Evolutionary conservation across 208 protist genomes (phyloP), one percentile per base, ranked within the genome.

Genomic region (Balamuthia mandrillaris): DNA sequence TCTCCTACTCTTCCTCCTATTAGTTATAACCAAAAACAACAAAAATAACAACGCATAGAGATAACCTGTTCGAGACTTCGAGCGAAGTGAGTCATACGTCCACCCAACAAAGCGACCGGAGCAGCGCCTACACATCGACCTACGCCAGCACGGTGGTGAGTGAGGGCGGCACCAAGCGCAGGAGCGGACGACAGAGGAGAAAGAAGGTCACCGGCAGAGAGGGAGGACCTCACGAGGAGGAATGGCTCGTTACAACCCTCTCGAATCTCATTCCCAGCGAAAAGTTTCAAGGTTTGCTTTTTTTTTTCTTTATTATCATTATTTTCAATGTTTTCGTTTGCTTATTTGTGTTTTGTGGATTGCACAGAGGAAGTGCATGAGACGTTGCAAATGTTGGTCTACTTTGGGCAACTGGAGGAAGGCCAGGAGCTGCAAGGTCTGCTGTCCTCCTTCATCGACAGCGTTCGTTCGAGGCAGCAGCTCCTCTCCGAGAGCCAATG

Each of bases 231-330:
- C 72, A 39, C 72, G 72, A 81, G 35, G 72, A 81, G 47, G 72
- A 81, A 39, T 81, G 72, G 72, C 72, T 81, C 24, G 52, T 81
- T 16, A 81, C 72, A 1, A 81, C 72, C 42, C 54, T 81, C 47
- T 51, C 47, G 24, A 37, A 51, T 21, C 31, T 81, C 35, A 31
- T 81, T 37, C 72, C 72, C 47, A 63, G 47, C 4, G 72, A 81
- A 21, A 81, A 81, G 35, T 29, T 45, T 31, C 72, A 63, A 29
- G n/a, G 72, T 81, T 24, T 44, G 41, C 1, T 3, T 12, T 61
- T 7, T 9, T 12, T 10, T 0, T 10, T 10, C 27, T 3, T 29
- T n/a, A n/a, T 61, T 61, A 31, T 61, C 21, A 9, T 31, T 9
- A n/a, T 27, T n/a, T 0, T 6, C n/a, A 37, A 37, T 2, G 54